Conservation (phyloP, 2,329 filamentous ascomycete species). For the Hypoxylon sp. region DNA sequence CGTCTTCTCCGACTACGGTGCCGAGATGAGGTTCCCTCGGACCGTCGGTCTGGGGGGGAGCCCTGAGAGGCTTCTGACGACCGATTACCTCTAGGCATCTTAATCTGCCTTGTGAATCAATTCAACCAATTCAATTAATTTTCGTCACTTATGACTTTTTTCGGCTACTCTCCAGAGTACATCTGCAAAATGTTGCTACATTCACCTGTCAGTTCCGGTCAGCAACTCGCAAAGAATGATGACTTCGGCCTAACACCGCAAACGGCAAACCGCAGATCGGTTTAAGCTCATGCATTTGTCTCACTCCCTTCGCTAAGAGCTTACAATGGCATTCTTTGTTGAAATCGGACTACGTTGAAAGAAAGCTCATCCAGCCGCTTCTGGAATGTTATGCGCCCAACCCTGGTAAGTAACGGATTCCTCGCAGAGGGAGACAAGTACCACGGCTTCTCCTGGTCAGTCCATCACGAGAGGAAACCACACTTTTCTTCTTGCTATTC, state of each 20-base stretch:
- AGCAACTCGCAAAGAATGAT: slow-evolving; percentile 31
- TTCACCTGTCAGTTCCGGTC: slow-evolving; percentile 35
- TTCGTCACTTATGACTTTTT: not conserved
- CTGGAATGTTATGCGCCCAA: slow-evolving; percentile 48
- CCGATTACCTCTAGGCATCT: slow-evolving; percentile 21
- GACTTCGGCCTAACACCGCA: slow-evolving; percentile 44
- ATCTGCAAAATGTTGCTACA: slow-evolving; percentile 1
- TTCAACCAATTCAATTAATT: not conserved
- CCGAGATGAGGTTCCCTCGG: not conserved
- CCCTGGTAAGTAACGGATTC: slow-evolving; percentile 43
- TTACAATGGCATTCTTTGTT: slow-evolving; percentile 51
- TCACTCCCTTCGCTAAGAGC: slow-evolving; percentile 36
- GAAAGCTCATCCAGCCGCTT: slow-evolving; percentile 30
- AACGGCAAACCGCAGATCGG: slow-evolving; percentile 44
- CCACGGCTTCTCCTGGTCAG: slow-evolving; percentile 19
- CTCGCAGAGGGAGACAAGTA: slow-evolving; percentile 46
- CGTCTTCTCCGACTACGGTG: slow-evolving; percentile 34
- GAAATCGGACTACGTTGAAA: slow-evolving; percentile 41
- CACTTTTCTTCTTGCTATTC: slow-evolving; percentile 26
- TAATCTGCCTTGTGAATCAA: not conserved
- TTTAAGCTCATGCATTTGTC: slow-evolving; percentile 42
- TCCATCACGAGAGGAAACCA: slow-evolving; percentile 27
- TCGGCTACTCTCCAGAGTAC: not conserved
- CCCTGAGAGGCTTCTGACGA: not conserved
- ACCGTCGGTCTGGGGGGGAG: slow-evolving; percentile 7